Evolutionary conservation across 805 yeast genomes (phyloP).

Genomic region (Clavispora fructus): DNA sequence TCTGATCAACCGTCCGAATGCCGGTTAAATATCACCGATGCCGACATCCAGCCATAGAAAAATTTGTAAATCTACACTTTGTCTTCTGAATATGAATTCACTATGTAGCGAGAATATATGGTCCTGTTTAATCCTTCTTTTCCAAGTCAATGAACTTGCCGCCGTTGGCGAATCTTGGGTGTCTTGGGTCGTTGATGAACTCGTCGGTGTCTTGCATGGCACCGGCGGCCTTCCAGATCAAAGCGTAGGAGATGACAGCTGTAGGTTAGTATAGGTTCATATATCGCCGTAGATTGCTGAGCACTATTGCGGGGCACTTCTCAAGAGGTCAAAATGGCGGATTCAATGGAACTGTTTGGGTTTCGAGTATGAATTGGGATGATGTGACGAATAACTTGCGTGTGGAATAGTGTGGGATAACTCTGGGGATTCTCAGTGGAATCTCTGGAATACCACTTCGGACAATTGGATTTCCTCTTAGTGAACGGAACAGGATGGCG

Average conservation of each 20-base stretch:
- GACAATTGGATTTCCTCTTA: not conserved
- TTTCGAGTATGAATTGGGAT: no score
- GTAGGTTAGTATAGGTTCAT: constrained; percentile 16
- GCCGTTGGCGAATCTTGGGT: constrained; percentile 72
- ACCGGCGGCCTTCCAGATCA: constrained; percentile 62
- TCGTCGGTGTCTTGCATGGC: constrained; percentile 70
- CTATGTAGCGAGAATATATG: not conserved
- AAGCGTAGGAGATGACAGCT: constrained; percentile 62
- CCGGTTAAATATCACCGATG: no score
- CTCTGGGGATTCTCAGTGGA: no score
- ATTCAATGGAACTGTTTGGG: no score
- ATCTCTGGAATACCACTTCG: no score
- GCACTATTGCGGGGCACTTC: no score
- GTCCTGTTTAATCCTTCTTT: constrained; percentile 16
- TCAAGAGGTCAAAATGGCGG: no score
- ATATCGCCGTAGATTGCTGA: no score
- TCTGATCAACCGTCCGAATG: no score
- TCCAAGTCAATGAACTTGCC: constrained; percentile 37
- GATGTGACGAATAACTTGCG: not conserved
- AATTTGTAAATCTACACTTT: not conserved
- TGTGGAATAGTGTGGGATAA: no score
- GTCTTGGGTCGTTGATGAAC: constrained; percentile 92
- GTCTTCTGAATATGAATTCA: not conserved
- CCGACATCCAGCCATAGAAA: no score
- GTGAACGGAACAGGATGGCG: not conserved